A percentile compares a stretch with the other conserved stretches of the same genome.
Evolutionary conservation across 805 yeast genomes (phyloP).

Genomic region (Teunomyces barrocoloradensis): DNA sequence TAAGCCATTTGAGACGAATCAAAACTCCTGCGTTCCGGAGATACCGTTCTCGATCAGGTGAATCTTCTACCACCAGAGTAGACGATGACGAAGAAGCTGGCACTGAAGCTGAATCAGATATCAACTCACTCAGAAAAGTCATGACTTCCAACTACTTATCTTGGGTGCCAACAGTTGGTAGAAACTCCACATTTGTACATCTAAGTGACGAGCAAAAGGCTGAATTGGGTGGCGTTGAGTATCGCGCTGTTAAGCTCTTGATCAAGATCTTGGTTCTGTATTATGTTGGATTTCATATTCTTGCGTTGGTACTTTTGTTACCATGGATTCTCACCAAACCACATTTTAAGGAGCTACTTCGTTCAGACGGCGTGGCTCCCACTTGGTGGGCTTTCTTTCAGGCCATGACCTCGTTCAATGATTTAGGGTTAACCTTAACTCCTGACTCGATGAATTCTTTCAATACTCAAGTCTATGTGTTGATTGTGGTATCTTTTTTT

Average conservation of each 20-base stretch:
- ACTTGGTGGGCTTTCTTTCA: slow-evolving; percentile 95
- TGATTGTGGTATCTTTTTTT: slow-evolving; percentile 63
- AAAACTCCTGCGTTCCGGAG: slow-evolving; percentile 10
- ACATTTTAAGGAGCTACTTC: slow-evolving; percentile 43
- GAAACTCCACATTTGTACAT: slow-evolving; percentile 88
- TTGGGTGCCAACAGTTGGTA: slow-evolving; percentile 87
- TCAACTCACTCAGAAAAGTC: slow-evolving; percentile 15
- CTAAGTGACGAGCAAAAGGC: slow-evolving; percentile 81
- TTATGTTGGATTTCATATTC: slow-evolving; percentile 72
- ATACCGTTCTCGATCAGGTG: slow-evolving; percentile 12
- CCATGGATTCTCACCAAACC: slow-evolving; percentile 51
- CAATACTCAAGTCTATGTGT: slow-evolving; percentile 58
- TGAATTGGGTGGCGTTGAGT: slow-evolving; percentile 97
- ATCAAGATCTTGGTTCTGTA: slow-evolving; percentile 62
- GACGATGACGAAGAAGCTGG: slow-evolving; percentile 17
- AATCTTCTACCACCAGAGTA: slow-evolving; percentile 7
- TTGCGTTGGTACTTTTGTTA: slow-evolving; percentile 51
- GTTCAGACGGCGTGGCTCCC: slow-evolving; percentile 62
- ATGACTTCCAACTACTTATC: slow-evolving; percentile 72
- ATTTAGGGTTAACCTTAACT: slow-evolving; percentile 79
- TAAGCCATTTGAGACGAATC: slow-evolving; percentile 7
- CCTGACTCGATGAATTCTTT: slow-evolving; percentile 78
- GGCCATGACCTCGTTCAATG: slow-evolving; percentile 75
- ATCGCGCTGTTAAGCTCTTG: slow-evolving; percentile 79
- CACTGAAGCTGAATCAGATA: slow-evolving; percentile 9